These are phyloP conservation scores for Aspergillus pseudonomiae DNA, from an alignment of 2,329 filamentous ascomycete species.

Conservation along the genomic window DNA sequence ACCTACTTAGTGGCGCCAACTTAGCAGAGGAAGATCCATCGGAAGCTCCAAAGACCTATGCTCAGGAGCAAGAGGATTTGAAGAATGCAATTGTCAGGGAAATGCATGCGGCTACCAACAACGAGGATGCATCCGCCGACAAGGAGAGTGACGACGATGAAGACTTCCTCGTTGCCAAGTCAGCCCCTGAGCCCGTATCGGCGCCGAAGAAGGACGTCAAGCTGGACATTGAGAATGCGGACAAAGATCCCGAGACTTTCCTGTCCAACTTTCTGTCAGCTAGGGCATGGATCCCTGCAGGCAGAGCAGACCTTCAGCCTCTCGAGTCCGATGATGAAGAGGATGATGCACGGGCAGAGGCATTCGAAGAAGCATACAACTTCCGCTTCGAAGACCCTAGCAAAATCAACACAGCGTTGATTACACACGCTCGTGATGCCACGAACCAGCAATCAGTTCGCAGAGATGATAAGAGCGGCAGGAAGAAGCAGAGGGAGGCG, in stretches of 20 bases:
- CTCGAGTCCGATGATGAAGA: conserved; percentile 92
- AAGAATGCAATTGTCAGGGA: conserved; percentile 77
- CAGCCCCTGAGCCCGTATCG: conserved; percentile 42
- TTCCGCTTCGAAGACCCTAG: conserved; percentile 90
- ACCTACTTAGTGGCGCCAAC: conserved; percentile 74
- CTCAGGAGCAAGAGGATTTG: conserved; percentile 82
- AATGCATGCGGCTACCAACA: conserved; percentile 68
- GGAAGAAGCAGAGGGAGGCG: conserved; percentile 76
- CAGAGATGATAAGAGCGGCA: conserved; percentile 75
- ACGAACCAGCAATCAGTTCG: conserved; percentile 81
- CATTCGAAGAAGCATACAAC: conserved; percentile 93
- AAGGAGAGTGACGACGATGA: conserved; percentile 64
- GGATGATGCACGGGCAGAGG: conserved; percentile 74
- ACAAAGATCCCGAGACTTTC: conserved; percentile 88
- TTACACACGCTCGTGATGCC: conserved; percentile 86
- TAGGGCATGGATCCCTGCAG: conserved; percentile 80
- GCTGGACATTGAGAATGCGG: conserved; percentile 71
- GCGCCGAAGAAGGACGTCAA: conserved; percentile 55
- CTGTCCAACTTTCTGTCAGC: conserved; percentile 95
- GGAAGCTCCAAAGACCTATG: conserved; percentile 69
- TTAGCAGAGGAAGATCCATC: conserved; percentile 55
- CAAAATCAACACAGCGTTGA: conserved; percentile 83
- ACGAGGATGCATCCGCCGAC: conserved; percentile 50
- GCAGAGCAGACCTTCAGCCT: conserved; percentile 70
- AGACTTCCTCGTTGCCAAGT: conserved; percentile 75